These are phyloP conservation scores for Pythium utonaiense DNA, from an alignment of 352 stramenopile species.

Conservation along the genomic window DNA sequence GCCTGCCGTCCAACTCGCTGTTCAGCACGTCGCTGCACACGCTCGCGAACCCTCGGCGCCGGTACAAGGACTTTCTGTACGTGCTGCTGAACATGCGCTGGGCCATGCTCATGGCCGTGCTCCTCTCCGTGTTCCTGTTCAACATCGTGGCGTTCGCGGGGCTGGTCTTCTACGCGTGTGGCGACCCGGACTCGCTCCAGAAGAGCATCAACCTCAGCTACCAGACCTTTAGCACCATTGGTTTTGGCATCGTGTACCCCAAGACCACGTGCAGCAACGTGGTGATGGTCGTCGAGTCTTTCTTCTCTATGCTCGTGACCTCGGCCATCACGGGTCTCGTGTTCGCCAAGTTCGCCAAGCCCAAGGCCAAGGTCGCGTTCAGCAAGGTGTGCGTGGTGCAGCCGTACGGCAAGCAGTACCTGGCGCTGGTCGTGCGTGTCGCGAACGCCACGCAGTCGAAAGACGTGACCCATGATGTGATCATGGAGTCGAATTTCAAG, in stretches of 20 bases:
- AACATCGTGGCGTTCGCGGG: slow-evolving; percentile 66
- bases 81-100: slow-evolving; percentile 81
- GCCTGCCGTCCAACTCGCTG: slow-evolving; percentile 63
- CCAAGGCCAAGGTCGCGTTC: slow-evolving; percentile 73
- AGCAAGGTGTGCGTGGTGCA: slow-evolving; percentile 77
- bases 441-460: slow-evolving; percentile 76
- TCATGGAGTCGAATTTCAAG: slow-evolving; percentile 81
- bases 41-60: slow-evolving; percentile 50
- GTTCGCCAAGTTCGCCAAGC: slow-evolving; percentile 82
- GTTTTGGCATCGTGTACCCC: slow-evolving; percentile 76
- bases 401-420: slow-evolving; percentile 64
- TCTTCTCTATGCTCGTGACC: slow-evolving; percentile 76
- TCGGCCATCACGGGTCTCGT: slow-evolving; percentile 79
- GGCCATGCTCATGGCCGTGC: slow-evolving; percentile 61
- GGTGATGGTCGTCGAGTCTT: slow-evolving; percentile 71
- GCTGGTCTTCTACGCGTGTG: slow-evolving; percentile 43
- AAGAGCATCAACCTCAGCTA: slow-evolving; percentile 73
- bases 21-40: slow-evolving; percentile 59
- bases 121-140: slow-evolving; percentile 51
- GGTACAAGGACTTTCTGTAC: slow-evolving; percentile 85
- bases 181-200: slow-evolving; percentile 53
- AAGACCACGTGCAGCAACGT: slow-evolving; percentile 62
- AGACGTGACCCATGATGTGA: slow-evolving; percentile 80
- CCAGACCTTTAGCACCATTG: slow-evolving; percentile 85
- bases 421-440: slow-evolving; percentile 74